A percentile compares a stretch with the other conserved stretches of the same genome.
phyloP scores from a whole-genome alignment of 2,329 filamentous ascomycete species.

The Aspergillus hiratsukae region DNA sequence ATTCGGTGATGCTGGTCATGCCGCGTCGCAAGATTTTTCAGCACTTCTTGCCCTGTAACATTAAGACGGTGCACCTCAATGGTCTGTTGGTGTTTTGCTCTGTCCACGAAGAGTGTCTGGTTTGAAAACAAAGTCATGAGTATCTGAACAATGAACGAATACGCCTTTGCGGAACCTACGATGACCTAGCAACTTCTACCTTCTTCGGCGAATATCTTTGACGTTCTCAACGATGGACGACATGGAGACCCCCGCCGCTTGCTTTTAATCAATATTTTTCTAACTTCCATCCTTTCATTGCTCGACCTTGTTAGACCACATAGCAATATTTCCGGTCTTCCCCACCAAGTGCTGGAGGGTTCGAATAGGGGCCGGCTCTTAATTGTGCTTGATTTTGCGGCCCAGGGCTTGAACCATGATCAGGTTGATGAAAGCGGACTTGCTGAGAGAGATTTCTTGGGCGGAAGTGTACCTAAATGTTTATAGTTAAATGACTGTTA shows the following conservation, averaged over 20 bases:
- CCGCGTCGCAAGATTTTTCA: conserved; percentile 21
- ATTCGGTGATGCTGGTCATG: conserved; percentile 34
- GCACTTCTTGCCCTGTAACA: conserved; percentile 11
- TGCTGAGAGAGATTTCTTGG: conserved; percentile 16
- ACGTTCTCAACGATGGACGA: background rate
- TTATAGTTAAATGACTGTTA: conserved; percentile 11
- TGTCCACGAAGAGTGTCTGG: conserved; percentile 7
- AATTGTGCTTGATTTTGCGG: conserved; percentile 12
- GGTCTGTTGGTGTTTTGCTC: conserved; percentile 6
- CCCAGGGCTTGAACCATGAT: conserved; percentile 16
- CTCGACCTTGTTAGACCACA: conserved; percentile 11
- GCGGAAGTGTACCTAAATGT: conserved; percentile 6
- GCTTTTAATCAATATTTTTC: background rate
- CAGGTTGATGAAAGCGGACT: conserved; percentile 17
- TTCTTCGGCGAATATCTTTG: background rate
- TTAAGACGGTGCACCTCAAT: conserved; percentile 7
- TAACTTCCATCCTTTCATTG: conserved; percentile 9
- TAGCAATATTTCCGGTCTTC: conserved; percentile 10
- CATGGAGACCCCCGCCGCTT: background rate
- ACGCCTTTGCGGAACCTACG: conserved; percentile 16
- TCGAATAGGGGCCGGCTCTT: conserved; percentile 10
- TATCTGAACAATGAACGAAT: conserved; percentile 27
- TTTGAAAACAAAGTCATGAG: conserved; percentile 19
- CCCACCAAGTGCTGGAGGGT: conserved; percentile 21
- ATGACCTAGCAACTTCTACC: conserved; percentile 8